phyloP scores from a whole-genome alignment of 164 flowering plant species.

The Sextonia rubra region DNA sequence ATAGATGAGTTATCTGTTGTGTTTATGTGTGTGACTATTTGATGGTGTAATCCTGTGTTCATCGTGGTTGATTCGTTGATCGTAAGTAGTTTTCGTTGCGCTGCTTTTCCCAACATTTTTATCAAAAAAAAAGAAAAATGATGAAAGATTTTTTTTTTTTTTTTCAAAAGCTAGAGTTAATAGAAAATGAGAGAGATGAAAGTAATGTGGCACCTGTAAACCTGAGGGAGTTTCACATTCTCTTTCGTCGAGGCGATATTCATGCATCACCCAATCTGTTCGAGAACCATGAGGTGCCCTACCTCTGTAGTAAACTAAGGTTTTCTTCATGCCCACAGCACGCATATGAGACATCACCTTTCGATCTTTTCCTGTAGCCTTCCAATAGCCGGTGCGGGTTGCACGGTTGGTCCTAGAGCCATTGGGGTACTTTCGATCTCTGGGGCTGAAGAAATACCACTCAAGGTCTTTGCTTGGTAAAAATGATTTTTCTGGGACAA shows the following conservation, averaged over 20 bases:
- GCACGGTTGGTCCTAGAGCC: slow-evolving; percentile 96
- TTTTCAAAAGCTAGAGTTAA: no score
- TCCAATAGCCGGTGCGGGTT: slow-evolving; percentile 94
- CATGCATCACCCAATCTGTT: slow-evolving; percentile 96
- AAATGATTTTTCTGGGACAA: slow-evolving; percentile 66
- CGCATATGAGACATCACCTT: slow-evolving; percentile 68
- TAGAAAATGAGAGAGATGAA: background rate
- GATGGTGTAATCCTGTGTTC: no score
- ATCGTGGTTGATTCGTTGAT: no score
- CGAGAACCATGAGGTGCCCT: slow-evolving; percentile 89
- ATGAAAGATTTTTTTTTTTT: no score
- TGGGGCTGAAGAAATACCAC: slow-evolving; percentile 92
- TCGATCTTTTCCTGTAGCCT: slow-evolving; percentile 91
- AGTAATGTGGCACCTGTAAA: slow-evolving; percentile 47
- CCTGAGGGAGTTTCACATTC: slow-evolving; percentile 64
- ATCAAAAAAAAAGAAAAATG: background rate
- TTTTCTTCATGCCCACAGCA: slow-evolving; percentile 89
- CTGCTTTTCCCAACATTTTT: no score
- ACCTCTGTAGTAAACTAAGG: slow-evolving; percentile 87
- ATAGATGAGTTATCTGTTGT: no score
- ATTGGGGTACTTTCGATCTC: slow-evolving; percentile 92
- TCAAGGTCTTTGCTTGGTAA: slow-evolving; percentile 93
- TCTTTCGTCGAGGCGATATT: slow-evolving; percentile 78
- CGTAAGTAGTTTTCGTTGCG: no score
- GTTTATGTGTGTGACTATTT: no score